phyloP scores from a whole-genome alignment of 2,329 filamentous ascomycete species.

The Fusarium dlaminii region DNA sequence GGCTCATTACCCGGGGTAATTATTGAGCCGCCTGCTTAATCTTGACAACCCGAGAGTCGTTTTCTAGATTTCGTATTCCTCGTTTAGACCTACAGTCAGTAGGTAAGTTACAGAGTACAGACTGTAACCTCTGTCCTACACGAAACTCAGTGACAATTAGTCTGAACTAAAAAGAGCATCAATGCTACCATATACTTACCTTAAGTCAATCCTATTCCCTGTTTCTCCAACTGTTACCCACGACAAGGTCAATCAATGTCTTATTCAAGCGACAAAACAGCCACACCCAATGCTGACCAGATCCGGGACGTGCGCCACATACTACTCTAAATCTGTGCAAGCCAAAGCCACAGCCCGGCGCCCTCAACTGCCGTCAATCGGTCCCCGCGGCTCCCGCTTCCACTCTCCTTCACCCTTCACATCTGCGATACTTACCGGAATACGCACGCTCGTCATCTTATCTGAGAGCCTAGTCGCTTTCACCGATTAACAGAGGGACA shows the following conservation, averaged over 20 bases:
- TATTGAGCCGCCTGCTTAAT: slow-evolving; percentile 13
- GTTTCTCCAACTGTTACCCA: not conserved
- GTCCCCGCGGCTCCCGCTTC: slow-evolving; percentile 27
- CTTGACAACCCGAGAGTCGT: slow-evolving; percentile 2
- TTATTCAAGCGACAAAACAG: not conserved
- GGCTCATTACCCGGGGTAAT: not conserved
- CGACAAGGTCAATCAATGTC: not conserved
- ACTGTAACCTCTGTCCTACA: not conserved
- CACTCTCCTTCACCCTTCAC: not conserved
- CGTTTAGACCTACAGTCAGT: not conserved
- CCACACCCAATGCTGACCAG: not conserved
- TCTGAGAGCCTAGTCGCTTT: not conserved
- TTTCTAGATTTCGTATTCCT: slow-evolving; percentile 2
- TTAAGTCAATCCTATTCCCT: not conserved
- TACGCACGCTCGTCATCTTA: slow-evolving; percentile 1
- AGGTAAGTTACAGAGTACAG: not conserved
- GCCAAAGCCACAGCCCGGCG: slow-evolving; percentile 23
- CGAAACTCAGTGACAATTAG: not conserved
- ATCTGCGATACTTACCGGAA: not conserved
- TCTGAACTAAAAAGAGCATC: not conserved
- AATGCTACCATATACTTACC: not conserved
- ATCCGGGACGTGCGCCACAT: slow-evolving; percentile 7
- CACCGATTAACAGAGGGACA: not conserved
- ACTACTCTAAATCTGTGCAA: not conserved
- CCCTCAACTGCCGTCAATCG: slow-evolving; percentile 2